Conservation (phyloP, 1,139 yeast species). For the Yamadazyma oceani region DNA sequence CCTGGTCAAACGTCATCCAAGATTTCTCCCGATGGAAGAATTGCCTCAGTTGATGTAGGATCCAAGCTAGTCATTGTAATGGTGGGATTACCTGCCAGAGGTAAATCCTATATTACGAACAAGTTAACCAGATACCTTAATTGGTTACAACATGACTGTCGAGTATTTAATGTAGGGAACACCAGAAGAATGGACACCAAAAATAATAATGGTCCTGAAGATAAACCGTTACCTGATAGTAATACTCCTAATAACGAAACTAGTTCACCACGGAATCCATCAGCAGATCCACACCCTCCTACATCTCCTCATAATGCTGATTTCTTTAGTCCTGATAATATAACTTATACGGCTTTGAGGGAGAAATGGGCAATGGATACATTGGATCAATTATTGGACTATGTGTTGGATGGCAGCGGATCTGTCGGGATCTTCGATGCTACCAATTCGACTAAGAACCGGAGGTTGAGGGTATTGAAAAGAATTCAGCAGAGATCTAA, state of each 20-base stretch:
- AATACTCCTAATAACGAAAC: conserved; percentile 37
- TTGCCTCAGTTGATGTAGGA: conserved; percentile 70
- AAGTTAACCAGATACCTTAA: conserved; percentile 83
- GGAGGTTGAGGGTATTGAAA: conserved; percentile 69
- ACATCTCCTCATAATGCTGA: conserved; percentile 61
- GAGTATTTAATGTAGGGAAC: conserved; percentile 92
- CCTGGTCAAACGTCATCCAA: conserved; percentile 90
- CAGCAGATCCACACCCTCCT: conserved; percentile 9
- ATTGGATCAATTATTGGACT: conserved; percentile 77
- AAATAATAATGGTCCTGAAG: conserved; percentile 68
- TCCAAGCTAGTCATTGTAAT: conserved; percentile 87
- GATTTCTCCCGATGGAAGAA: conserved; percentile 79
- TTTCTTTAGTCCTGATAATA: conserved; percentile 83
- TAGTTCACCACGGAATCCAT: conserved; percentile 8
- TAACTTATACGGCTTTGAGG: conserved; percentile 61
- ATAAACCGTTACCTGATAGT: conserved; percentile 67
- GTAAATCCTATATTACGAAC: conserved; percentile 89
- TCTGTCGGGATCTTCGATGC: conserved; percentile 96
- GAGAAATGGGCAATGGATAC: conserved; percentile 98
- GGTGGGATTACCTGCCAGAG: conserved; percentile 94
- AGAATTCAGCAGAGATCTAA: conserved; percentile 69
- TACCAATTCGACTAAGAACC: conserved; percentile 78
- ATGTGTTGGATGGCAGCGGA: conserved; percentile 76
- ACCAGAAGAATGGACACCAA: conserved; percentile 75
- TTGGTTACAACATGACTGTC: conserved; percentile 89